Evolutionary conservation across 2,329 filamentous ascomycete species (phyloP).

Genomic region (Endocalyx cinctus): DNA sequence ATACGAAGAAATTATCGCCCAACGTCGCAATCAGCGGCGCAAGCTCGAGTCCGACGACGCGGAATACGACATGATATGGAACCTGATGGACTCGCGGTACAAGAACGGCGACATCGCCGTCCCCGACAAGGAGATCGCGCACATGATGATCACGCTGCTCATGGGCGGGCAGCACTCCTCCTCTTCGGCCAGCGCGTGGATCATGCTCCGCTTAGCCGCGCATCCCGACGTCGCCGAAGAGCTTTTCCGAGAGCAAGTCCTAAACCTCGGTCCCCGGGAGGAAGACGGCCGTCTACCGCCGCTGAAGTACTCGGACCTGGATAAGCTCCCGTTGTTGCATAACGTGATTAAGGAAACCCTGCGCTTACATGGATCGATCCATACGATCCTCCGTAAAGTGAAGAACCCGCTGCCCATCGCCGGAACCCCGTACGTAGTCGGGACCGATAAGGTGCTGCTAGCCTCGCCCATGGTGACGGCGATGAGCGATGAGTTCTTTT

Average conservation of each 20-base stretch:
- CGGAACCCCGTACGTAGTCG: conserved; percentile 49
- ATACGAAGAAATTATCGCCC: conserved; percentile 67
- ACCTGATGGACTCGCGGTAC: conserved; percentile 72
- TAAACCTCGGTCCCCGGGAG: conserved; percentile 54
- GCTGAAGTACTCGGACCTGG: conserved; percentile 55
- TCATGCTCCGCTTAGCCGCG: conserved; percentile 67
- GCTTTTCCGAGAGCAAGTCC: conserved; percentile 62
- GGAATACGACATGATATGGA: conserved; percentile 69
- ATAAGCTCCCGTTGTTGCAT: conserved; percentile 55
- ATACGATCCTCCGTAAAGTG: conserved; percentile 69
- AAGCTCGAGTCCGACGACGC: conserved; percentile 40
- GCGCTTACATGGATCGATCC: conserved; percentile 66
- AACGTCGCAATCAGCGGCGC: conserved; percentile 56
- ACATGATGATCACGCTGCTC: conserved; percentile 82
- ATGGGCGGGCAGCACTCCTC: conserved; percentile 84
- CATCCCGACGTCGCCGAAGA: conserved; percentile 66
- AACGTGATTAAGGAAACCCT: conserved; percentile 71
- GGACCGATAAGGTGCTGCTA: conserved; percentile 43
- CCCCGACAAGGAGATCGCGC: conserved; percentile 71
- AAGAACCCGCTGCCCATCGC: conserved; percentile 61
- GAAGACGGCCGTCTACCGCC: too few species aligned
- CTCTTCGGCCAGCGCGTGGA: conserved; percentile 73
- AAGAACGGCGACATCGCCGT: conserved; percentile 66
- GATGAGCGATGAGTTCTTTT: conserved; percentile 56
- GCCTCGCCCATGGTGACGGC: conserved; percentile 39